phyloP scores from a whole-genome alignment of 257 asterid genomes.

The Linaria vulgaris region DNA sequence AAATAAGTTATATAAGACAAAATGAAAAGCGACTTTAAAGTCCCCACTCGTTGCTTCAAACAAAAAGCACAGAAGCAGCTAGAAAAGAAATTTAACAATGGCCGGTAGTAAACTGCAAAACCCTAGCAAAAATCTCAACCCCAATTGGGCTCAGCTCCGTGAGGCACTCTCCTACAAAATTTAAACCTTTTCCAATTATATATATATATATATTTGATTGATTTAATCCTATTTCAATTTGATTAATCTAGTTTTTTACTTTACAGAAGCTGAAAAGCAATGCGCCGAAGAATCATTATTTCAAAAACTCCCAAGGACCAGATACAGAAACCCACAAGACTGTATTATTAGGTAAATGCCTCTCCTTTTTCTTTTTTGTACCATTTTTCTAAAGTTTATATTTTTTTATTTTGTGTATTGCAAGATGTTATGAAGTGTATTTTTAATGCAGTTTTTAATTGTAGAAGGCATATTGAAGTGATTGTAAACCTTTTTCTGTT shows the following conservation, averaged over 20 bases:
- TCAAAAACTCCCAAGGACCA: constrained; percentile 35
- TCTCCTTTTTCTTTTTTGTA: too few relatives aligned
- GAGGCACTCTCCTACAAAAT: constrained; percentile 36
- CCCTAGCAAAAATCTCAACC: constrained; percentile 70
- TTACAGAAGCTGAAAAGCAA: constrained; percentile 67
- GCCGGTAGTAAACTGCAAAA: constrained; percentile 41
- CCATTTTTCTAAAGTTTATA: too few relatives aligned
- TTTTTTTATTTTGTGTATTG: not conserved
- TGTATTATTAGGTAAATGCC: constrained; percentile 67
- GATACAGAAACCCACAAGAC: constrained; percentile 30
- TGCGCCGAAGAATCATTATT: constrained; percentile 44
- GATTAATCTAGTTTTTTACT: constrained; percentile 1
- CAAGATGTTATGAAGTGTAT: too few relatives aligned
- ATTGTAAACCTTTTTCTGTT: not conserved
- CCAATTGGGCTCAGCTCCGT: constrained; percentile 90
- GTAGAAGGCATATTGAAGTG: not conserved
- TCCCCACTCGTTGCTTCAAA: constrained; percentile 7
- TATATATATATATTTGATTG: not conserved
- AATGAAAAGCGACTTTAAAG: not conserved
- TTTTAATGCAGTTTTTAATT: too few relatives aligned
- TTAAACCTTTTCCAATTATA: not conserved
- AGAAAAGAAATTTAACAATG: constrained; percentile 31
- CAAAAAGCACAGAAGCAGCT: constrained; percentile 19
- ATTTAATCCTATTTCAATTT: constrained; percentile 16
- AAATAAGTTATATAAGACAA: too few relatives aligned